Evolutionary conservation across 768 basidiomycete genomes (phyloP).

Genomic region (Sarcodon sp.): DNA sequence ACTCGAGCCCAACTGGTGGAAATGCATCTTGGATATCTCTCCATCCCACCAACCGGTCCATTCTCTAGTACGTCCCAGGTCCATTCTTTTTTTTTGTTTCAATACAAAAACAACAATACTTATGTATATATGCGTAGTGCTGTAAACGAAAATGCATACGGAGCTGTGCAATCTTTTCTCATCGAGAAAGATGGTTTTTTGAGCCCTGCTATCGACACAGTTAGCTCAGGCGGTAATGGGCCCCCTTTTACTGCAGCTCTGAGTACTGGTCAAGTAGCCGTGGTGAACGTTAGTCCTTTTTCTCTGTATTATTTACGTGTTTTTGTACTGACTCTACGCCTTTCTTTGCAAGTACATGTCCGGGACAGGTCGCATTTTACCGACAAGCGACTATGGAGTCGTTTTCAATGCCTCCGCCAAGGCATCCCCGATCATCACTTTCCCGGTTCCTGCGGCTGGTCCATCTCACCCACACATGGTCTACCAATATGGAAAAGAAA

Average conservation of each 20-base stretch:
- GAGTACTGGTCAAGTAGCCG: conserved; percentile 43
- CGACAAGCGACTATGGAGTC: conserved; percentile 24
- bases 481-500: conserved; percentile 37
- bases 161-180: conserved; percentile 43
- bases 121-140: conserved; percentile 24
- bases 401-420: conserved; percentile 13
- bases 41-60: conserved; percentile 41
- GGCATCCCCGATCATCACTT: conserved; percentile 32
- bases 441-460: conserved; percentile 26
- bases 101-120: not conserved
- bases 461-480: conserved; percentile 58
- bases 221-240: conserved; percentile 32
- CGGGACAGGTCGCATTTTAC: conserved; percentile 42
- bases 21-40: conserved; percentile 50
- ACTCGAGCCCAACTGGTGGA: conserved; percentile 33
- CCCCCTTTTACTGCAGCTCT: conserved; percentile 42
- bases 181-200: conserved; percentile 32
- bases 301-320: not conserved
- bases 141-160: conserved; percentile 35
- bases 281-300: conserved; percentile 36
- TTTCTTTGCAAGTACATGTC: conserved; percentile 28
- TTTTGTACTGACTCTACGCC: not conserved
- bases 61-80: conserved; percentile 40
- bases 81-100: no score
- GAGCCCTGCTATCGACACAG: conserved; percentile 29